Conservation (phyloP, 441 rosid species). For the Corymbia citriodora region DNA sequence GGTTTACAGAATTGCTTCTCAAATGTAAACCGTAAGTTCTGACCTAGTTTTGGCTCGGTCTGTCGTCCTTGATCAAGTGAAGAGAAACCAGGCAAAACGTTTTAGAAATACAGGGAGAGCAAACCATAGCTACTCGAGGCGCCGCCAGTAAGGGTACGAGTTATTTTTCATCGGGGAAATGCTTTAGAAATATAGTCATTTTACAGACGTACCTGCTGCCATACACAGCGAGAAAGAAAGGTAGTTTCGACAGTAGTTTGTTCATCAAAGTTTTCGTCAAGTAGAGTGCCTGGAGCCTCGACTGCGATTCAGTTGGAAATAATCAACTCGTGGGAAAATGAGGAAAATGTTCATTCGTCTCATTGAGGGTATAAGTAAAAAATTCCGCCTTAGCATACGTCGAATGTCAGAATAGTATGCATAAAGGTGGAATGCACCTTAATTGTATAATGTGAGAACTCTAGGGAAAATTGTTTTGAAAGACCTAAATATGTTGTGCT, state of each 20-base stretch:
- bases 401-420: not conserved
- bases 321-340: not conserved
- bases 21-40: not conserved
- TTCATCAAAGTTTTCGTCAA: not conserved
- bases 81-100: not conserved
- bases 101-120: not conserved
- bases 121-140: not conserved
- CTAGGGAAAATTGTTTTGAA: not conserved
- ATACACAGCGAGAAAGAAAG: not conserved
- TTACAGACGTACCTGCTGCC: not conserved
- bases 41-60: not conserved
- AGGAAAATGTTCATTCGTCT: not conserved
- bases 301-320: not conserved
- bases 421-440: not conserved
- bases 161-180: not conserved
- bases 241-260: not conserved
- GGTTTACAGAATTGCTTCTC: not conserved
- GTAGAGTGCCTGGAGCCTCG: not conserved
- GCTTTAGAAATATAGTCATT: not conserved
- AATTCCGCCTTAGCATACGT: not conserved
- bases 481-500: no score
- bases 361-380: not conserved
- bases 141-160: not conserved
- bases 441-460: fast-evolving
- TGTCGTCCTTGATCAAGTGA: not conserved